phyloP scores from a whole-genome alignment of 768 basidiomycete species.

The Lenzites betulinus region DNA sequence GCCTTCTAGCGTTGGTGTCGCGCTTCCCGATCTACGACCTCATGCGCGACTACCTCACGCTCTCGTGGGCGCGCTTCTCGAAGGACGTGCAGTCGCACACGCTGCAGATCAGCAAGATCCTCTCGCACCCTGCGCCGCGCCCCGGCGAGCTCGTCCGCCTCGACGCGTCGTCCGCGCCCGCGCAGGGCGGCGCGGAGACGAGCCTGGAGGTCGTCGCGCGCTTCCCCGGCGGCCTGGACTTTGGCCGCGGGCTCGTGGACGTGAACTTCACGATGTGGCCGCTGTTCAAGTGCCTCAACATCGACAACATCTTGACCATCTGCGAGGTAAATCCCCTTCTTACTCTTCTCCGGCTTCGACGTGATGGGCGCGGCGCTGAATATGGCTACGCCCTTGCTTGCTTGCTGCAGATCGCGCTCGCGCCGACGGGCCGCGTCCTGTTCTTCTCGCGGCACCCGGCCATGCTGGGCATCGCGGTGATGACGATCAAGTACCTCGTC shows the following conservation, averaged over 20 bases:
- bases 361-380: not conserved
- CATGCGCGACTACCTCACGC: constrained; percentile 94
- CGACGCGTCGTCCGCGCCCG: constrained; percentile 67
- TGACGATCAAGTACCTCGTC: constrained; percentile 87
- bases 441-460: constrained; percentile 90
- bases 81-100: constrained; percentile 95
- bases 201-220: constrained; percentile 82
- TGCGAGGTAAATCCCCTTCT: constrained; percentile 64
- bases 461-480: constrained; percentile 92
- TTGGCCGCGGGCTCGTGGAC: constrained; percentile 87
- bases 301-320: constrained; percentile 91
- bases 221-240: constrained; percentile 92
- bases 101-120: constrained; percentile 84
- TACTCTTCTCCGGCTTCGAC: not conserved
- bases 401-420: constrained; percentile 67
- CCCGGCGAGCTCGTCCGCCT: constrained; percentile 85
- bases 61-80: constrained; percentile 92
- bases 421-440: constrained; percentile 83
- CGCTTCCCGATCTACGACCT: constrained; percentile 93
- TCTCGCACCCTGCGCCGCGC: constrained; percentile 84
- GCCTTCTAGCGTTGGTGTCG: constrained; percentile 71
- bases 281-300: constrained; percentile 87
- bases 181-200: constrained; percentile 51
- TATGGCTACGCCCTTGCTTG: not conserved
- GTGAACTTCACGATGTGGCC: constrained; percentile 99